These are phyloP conservation scores for Exophiala calicioides DNA, from an alignment of 2,329 filamentous ascomycete species.

Conservation along the genomic window DNA sequence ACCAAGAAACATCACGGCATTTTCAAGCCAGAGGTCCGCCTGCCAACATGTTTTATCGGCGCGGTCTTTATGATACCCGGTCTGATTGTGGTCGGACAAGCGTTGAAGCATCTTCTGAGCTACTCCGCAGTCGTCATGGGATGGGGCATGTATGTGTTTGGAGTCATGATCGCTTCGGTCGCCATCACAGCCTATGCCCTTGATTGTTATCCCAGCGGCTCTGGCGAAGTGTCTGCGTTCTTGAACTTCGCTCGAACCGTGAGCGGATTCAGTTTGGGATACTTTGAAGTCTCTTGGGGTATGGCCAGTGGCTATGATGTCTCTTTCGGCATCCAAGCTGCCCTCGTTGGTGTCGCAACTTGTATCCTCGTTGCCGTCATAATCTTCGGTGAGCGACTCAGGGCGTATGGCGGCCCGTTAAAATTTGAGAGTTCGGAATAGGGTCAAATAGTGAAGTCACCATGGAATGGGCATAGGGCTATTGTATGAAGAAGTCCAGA, in stretches of 20 bases:
- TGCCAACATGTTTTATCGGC: neutral
- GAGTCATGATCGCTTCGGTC: slow-evolving; percentile 35
- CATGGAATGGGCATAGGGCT: too few species aligned
- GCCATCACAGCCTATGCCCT: slow-evolving; percentile 55
- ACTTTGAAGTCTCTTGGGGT: slow-evolving; percentile 56
- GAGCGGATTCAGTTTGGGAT: slow-evolving; percentile 49
- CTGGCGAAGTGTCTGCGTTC: slow-evolving; percentile 55
- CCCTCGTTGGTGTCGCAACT: slow-evolving; percentile 37
- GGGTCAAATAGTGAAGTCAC: too few species aligned
- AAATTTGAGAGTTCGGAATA: too few species aligned
- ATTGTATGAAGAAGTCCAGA: too few species aligned
- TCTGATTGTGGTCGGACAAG: slow-evolving; percentile 32
- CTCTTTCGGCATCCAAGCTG: slow-evolving; percentile 51
- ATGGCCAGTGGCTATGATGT: slow-evolving; percentile 42
- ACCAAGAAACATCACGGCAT: neutral
- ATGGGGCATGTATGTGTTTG: slow-evolving; percentile 13
- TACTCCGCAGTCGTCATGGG: slow-evolving; percentile 2
- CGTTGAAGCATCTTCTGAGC: slow-evolving; percentile 19
- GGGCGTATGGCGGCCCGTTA: too few species aligned
- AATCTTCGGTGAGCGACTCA: too few species aligned
- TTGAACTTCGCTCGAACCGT: slow-evolving; percentile 51
- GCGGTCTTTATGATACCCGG: slow-evolving; percentile 5
- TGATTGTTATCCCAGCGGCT: slow-evolving; percentile 56
- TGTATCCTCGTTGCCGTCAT: too few species aligned
- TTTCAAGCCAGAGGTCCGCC: slow-evolving; percentile 4